phyloP scores from a whole-genome alignment of 148 eudicot genomes.

The Amaranthus hypochondriacus region DNA sequence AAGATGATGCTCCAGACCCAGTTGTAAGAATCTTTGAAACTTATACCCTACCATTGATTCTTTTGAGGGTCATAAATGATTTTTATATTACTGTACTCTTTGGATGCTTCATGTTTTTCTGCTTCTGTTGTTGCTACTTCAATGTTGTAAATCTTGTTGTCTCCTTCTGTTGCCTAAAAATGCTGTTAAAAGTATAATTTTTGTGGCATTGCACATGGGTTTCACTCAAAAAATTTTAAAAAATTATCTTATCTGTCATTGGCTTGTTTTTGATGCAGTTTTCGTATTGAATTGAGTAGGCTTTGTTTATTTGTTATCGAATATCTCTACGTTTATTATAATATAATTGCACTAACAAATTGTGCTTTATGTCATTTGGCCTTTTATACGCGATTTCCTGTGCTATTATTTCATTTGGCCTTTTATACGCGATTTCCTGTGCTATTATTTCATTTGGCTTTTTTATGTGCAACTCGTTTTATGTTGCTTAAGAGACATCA shows the following conservation, averaged over 20 bases:
- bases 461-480: background rate
- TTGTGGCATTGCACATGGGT: slow-evolving; percentile 33
- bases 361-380: slow-evolving; percentile 11
- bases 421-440: background rate
- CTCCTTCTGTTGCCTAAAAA: background rate
- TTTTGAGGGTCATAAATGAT: slow-evolving; percentile 5
- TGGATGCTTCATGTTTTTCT: background rate
- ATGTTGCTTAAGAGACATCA: too few species aligned
- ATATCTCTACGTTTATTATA: background rate
- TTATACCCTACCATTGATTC: slow-evolving; percentile 4
- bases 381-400: background rate
- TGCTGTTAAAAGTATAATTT: slow-evolving; percentile 8
- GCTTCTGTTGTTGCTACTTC: slow-evolving; percentile 5
- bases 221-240: slow-evolving; percentile 12
- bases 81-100: slow-evolving; percentile 15
- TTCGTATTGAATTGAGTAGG: slow-evolving; percentile 1
- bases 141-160: background rate
- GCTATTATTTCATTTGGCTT: slow-evolving; percentile 13
- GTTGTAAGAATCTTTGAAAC: slow-evolving; percentile 42
- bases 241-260: slow-evolving; percentile 15
- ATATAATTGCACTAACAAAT: slow-evolving; percentile 4
- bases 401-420: slow-evolving; percentile 12
- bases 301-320: background rate
- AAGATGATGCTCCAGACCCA: slow-evolving; percentile 96
- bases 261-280: background rate